Evolutionary conservation across 2,329 filamentous ascomycete genomes (phyloP).

Genomic region (Macroventuria anomochaeta): DNA sequence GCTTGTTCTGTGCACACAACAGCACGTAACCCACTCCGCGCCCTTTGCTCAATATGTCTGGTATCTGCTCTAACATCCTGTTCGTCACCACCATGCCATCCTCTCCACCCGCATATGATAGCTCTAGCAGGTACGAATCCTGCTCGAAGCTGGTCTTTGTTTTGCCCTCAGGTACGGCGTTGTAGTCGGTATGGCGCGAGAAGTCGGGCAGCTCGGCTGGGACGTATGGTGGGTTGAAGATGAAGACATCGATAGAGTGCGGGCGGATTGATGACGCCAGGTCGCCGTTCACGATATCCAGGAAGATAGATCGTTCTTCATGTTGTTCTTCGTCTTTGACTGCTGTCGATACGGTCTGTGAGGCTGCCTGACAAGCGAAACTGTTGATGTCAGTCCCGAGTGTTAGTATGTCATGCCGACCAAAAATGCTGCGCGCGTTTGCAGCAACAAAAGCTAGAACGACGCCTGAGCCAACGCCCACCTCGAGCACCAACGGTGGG

Average conservation of each 20-base stretch:
- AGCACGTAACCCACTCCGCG: conserved; percentile 87
- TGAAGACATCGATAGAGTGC: conserved; percentile 75
- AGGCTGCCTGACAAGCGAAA: conserved; percentile 79
- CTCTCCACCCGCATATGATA: conserved; percentile 86
- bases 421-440: conserved; percentile 75
- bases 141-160: conserved; percentile 67
- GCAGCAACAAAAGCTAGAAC: conserved; percentile 88
- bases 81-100: conserved; percentile 96
- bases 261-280: conserved; percentile 67
- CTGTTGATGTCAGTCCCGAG: conserved; percentile 84
- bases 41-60: conserved; percentile 64
- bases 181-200: conserved; percentile 47
- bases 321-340: conserved; percentile 43
- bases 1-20: conserved; percentile 89
- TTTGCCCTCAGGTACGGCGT: conserved; percentile 30
- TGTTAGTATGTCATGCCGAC: conserved; percentile 71
- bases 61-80: conserved; percentile 73
- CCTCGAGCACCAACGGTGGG: conserved; percentile 73
- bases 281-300: conserved; percentile 74
- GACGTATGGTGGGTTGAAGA: conserved; percentile 98
- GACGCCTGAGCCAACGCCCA: conserved; percentile 91
- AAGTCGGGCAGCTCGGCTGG: conserved; percentile 77
- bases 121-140: conserved; percentile 80
- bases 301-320: conserved; percentile 53
- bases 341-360: conserved; percentile 67